Base-by-base conservation (phyloP, 2,329 filamentous ascomycete species). In the Zasmidium citrigriseum region DNA sequence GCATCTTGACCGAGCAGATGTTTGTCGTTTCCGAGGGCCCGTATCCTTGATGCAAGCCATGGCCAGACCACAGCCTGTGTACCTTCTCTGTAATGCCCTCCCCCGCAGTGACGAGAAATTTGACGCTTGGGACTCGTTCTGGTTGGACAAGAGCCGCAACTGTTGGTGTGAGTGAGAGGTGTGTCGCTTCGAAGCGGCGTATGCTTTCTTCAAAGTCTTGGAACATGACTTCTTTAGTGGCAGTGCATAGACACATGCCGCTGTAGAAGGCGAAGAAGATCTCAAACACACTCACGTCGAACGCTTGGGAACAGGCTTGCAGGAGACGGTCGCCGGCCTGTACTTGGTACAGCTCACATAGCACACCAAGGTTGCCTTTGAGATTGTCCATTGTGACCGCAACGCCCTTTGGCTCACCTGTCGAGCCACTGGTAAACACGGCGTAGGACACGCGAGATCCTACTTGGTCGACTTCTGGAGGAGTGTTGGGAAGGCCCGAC, bases 1-100 rank as follows among this genome's bases (percentile, higher is more conserved):
- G 79, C 7, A 80, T 73, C 59, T 87, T 87, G 9, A 93, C 83
- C 0, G 89, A 91, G 74, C 90, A 96, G 20, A 96, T 92, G 64
- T 96, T 96, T 1, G 91, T 96, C 0, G 89, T 91, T 72, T 96
- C 92, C 0, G 89, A 91, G 0, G 91, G 90, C 0, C 91, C 91
- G 62, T 96, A 96, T 0, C 87, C 91, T 77, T 95, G 89, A 71
- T 87, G 92, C 0, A 96, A 78, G 14, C 86, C 82, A 41, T 77
- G 80, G 0, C 80, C 80, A 23, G 81, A 82, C 93, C 93, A 96
- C 29, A 80, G 80, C 1, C 82, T 77, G 44, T 88, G 84, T 0
- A 96, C 89, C 29, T 84, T 83, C 34, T 86, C 83, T 0, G 89
- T 93, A 75, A 96, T 81, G 0, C 88, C 84, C 73, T 96, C 92